A percentile compares a stretch with the other conserved stretches of the same genome.
Evolutionary conservation across 306 rosid species (phyloP).

Genomic region (Fragaria nilgerrensis): DNA sequence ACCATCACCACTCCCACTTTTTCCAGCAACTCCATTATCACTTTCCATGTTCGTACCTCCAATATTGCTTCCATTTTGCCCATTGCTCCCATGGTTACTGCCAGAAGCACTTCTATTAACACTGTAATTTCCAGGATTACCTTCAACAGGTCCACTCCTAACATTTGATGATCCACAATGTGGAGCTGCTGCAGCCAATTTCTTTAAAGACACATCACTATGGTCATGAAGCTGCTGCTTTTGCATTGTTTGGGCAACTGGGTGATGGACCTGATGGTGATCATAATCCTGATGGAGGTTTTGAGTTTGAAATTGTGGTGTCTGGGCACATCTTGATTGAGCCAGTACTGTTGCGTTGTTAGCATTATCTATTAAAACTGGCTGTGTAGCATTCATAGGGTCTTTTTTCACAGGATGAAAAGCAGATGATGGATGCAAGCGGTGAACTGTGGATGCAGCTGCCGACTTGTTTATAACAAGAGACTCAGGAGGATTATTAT

Average conservation of each 20-base stretch:
- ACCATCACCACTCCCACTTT: constrained; percentile 63
- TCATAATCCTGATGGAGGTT: constrained; percentile 42
- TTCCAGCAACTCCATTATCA: constrained; percentile 44
- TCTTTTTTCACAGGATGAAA: constrained; percentile 55
- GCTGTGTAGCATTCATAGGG: constrained; percentile 37
- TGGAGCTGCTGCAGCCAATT: constrained; percentile 52
- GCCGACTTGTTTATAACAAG: constrained; percentile 45
- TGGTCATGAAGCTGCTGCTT: constrained; percentile 40
- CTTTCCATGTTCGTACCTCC: constrained; percentile 60
- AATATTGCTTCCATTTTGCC: constrained; percentile 62
- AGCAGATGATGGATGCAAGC: constrained; percentile 48
- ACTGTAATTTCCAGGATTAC: constrained; percentile 57
- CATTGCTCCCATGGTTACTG: constrained; percentile 78
- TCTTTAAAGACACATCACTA: constrained; percentile 50
- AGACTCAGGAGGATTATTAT: constrained; percentile 52
- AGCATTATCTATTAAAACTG: constrained; percentile 34
- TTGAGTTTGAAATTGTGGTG: constrained; percentile 39
- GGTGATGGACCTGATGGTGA: constrained; percentile 26
- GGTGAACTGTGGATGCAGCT: constrained; percentile 48
- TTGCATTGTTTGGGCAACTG: constrained; percentile 35
- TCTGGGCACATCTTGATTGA: constrained; percentile 43
- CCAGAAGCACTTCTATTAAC: constrained; percentile 68
- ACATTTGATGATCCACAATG: constrained; percentile 65
- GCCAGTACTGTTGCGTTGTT: constrained; percentile 38
- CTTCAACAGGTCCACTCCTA: constrained; percentile 49